These are phyloP conservation scores for Xylariaceae sp. DNA, from an alignment of 2,329 filamentous ascomycete genomes.

Conservation along the genomic window DNA sequence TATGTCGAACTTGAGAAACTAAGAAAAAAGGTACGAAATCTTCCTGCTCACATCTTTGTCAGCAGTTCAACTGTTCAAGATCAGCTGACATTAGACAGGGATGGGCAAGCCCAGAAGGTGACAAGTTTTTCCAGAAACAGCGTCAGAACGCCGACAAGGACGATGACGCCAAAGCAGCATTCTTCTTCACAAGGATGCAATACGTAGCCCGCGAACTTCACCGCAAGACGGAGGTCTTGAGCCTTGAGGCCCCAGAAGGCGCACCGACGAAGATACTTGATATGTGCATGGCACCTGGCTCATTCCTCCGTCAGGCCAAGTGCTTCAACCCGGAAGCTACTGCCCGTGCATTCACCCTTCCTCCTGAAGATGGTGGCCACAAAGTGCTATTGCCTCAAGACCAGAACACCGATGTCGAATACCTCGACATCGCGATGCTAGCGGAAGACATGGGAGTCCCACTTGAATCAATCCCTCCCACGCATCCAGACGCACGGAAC, in stretches of 20 bases:
- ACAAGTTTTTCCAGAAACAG: conserved; percentile 42
- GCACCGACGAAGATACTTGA: conserved; percentile 43
- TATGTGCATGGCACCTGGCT: conserved; percentile 56
- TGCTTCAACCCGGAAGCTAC: conserved; percentile 33
- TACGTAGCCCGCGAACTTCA: conserved; percentile 43
- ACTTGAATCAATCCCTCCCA: conserved; percentile 26
- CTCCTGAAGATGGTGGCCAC: conserved; percentile 40
- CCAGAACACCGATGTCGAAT: conserved; percentile 18
- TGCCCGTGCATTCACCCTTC: conserved; percentile 41
- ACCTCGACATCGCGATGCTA: conserved; percentile 52
- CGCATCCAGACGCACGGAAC: conserved; percentile 30
- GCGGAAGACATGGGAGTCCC: conserved; percentile 41
- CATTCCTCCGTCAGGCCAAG: conserved; percentile 42
- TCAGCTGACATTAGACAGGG: not conserved
- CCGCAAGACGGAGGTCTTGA: conserved; percentile 31
- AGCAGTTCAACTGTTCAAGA: not conserved
- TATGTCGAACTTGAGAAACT: not conserved
- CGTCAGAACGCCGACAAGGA: conserved; percentile 37
- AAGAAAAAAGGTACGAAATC: not conserved
- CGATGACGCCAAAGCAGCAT: conserved; percentile 12
- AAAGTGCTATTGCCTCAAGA: conserved; percentile 28
- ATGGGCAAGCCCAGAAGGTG: conserved; percentile 42
- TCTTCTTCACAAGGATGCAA: conserved; percentile 44
- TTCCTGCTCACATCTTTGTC: not conserved
- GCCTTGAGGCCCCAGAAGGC: conserved; percentile 9